Conservation (phyloP, 2,329 filamentous ascomycete genomes). For the Fusarium lyarnte region DNA sequence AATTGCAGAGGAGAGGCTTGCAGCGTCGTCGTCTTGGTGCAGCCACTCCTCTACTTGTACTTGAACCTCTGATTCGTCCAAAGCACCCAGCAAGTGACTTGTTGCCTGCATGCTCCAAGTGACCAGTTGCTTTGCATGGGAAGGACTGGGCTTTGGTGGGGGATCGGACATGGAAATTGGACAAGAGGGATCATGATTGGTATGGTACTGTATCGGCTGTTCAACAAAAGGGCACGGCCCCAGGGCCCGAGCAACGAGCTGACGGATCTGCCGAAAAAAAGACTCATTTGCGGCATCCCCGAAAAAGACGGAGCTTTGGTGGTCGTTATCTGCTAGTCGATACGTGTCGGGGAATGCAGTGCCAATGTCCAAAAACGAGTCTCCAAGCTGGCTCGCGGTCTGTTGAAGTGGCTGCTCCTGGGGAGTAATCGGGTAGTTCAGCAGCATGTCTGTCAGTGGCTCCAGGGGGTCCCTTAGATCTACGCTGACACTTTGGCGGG, state of each 20-base stretch:
- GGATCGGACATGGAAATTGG: not conserved
- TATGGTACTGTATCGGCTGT: not conserved
- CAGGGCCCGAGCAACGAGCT: not conserved
- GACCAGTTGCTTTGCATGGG: not conserved
- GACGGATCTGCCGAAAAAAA: not conserved
- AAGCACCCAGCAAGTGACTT: not conserved
- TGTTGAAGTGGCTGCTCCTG: not conserved
- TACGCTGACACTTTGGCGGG: not conserved
- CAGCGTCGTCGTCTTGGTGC: rapidly evolving
- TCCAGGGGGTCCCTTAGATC: rapidly evolving
- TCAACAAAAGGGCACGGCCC: not conserved
- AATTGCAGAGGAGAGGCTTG: not conserved
- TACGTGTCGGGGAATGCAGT: rapidly evolving
- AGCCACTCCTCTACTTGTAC: not conserved
- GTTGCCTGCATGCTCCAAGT: not conserved
- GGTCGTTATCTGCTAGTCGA: rapidly evolving
- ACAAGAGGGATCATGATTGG: not conserved
- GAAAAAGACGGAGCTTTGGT: not conserved
- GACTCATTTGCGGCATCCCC: not conserved
- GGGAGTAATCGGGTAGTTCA: rapidly evolving
- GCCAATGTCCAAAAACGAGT: not conserved
- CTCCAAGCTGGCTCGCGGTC: not conserved
- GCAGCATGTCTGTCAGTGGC: not conserved
- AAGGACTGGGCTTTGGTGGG: not conserved
- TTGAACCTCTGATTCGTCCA: not conserved